A percentile compares a stretch with the other conserved stretches of the same genome.
Conservation (phyloP, 1,139 yeast genomes). For the Hyphopichia buzzinii region DNA sequence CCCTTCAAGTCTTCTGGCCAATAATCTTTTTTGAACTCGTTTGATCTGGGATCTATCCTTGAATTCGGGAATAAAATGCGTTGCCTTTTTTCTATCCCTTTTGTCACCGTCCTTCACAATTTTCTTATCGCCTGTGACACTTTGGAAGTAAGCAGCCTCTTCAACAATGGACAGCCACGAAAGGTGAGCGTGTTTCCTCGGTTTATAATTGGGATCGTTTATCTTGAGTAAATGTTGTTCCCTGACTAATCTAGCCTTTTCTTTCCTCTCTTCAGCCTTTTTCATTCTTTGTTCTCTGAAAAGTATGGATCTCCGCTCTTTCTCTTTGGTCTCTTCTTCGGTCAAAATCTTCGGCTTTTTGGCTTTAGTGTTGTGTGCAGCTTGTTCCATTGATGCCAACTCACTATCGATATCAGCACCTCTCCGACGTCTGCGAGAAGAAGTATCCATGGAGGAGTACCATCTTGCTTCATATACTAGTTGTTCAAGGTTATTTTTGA, state of each 20-base stretch:
- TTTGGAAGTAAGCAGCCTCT: conserved; percentile 38
- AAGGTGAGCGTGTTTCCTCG: conserved; percentile 4
- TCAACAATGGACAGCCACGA: conserved; percentile 15
- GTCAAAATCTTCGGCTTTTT: conserved; percentile 9
- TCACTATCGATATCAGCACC: conserved; percentile 4
- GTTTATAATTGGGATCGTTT: conserved; percentile 6
- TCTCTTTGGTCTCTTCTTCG: conserved; percentile 9
- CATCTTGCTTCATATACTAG: conserved; percentile 39
- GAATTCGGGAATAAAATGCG: conserved; percentile 24
- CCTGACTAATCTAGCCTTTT: conserved; percentile 6
- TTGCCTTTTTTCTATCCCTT: conserved; percentile 29
- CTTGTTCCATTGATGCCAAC: conserved; percentile 9
- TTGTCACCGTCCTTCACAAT: conserved; percentile 31
- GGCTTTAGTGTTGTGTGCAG: conserved; percentile 5
- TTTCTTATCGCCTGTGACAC: conserved; percentile 36
- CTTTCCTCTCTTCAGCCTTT: conserved; percentile 6
- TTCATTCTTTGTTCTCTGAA: background rate
- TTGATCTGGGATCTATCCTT: conserved; percentile 11
- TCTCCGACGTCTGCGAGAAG: conserved; percentile 10
- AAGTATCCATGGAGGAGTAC: conserved; percentile 21
- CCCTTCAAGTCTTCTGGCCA: conserved; percentile 4
- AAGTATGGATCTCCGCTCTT: conserved; percentile 2
- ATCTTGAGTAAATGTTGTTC: conserved; percentile 1
- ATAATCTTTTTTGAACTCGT: conserved; percentile 1
- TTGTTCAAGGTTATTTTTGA: conserved; percentile 19